Percentiles rank a stretch among this genome's conserved stretches.
These are phyloP conservation scores for Claviceps digitariae DNA, from an alignment of 2,329 filamentous ascomycete genomes.

Conservation along the genomic window DNA sequence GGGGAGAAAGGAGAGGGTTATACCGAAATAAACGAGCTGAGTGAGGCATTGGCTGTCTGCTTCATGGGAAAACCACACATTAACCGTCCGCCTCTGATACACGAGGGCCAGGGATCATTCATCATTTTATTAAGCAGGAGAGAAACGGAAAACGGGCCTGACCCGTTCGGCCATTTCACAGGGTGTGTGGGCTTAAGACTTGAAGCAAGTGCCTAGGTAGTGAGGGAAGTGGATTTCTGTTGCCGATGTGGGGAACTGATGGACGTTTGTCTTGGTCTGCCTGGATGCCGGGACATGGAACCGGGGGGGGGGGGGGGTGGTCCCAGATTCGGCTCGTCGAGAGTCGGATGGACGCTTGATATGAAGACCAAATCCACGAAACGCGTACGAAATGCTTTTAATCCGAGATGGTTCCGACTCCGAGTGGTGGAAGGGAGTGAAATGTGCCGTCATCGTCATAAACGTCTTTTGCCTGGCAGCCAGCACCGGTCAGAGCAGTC, in stretches of 20 bases:
- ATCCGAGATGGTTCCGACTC: too few relatives aligned
- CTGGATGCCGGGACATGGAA: too few relatives aligned
- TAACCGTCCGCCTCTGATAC: neutral
- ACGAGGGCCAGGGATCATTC: neutral
- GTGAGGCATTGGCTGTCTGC: neutral
- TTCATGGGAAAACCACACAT: neutral
- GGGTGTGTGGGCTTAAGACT: neutral
- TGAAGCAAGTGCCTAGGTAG: neutral
- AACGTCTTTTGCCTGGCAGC: too few relatives aligned
- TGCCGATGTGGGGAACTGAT: neutral
- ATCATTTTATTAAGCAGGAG: neutral
- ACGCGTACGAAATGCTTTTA: too few relatives aligned
- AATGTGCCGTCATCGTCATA: too few relatives aligned
- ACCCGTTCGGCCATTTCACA: neutral
- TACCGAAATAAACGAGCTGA: neutral
- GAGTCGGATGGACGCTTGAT: too few relatives aligned
- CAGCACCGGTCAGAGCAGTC: too few relatives aligned
- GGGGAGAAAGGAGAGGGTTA: neutral
- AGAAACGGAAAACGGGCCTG: neutral
- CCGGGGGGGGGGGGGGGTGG: too few relatives aligned
- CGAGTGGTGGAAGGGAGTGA: too few relatives aligned
- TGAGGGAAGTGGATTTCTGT: neutral
- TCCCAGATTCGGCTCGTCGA: too few relatives aligned
- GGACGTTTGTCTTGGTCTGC: too few relatives aligned
- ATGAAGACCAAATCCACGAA: too few relatives aligned